Conservation (phyloP, 1,284 basidiomycete species). For the Gymnopus androsaceus region DNA sequence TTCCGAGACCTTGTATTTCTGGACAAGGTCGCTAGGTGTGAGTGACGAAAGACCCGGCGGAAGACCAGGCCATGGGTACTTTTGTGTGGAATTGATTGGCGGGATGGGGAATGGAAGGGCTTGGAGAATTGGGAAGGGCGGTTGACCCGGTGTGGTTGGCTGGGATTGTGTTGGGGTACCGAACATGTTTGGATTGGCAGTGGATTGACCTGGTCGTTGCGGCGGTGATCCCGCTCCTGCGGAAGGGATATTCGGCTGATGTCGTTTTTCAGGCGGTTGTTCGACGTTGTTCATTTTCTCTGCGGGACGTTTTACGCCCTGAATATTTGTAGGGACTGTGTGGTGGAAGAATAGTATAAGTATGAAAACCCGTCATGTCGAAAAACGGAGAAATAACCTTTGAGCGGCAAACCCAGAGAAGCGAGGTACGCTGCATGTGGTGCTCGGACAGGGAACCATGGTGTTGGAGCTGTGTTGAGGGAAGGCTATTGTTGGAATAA, state of each 20-base stretch:
- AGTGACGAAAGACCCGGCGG: not conserved
- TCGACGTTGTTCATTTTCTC: slow-evolving; percentile 29
- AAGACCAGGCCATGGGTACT: not conserved
- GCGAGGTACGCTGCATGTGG: slow-evolving; percentile 4
- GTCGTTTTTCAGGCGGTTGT: slow-evolving; percentile 39
- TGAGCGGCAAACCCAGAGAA: not conserved
- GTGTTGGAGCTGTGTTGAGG: slow-evolving; percentile 2
- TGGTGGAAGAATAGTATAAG: not conserved
- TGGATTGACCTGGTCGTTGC: not conserved
- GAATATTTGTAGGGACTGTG: too few species aligned
- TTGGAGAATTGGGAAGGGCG: slow-evolving; percentile 13
- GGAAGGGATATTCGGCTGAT: slow-evolving; percentile 20
- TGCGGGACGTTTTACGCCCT: slow-evolving; percentile 19
- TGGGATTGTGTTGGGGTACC: not conserved
- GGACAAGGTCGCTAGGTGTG: not conserved
- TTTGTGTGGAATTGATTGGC: not conserved
- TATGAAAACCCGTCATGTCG: not conserved
- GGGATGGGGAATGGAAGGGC: not conserved
- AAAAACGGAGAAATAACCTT: not conserved
- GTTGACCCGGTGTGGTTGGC: slow-evolving; percentile 10
- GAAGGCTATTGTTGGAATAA: not conserved
- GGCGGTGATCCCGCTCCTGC: slow-evolving; percentile 4
- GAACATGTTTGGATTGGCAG: not conserved
- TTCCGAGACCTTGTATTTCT: not conserved
- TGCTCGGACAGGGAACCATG: slow-evolving; percentile 4